phyloP scores from a whole-genome alignment of 257 asterid species.

The Datura wrightii region DNA sequence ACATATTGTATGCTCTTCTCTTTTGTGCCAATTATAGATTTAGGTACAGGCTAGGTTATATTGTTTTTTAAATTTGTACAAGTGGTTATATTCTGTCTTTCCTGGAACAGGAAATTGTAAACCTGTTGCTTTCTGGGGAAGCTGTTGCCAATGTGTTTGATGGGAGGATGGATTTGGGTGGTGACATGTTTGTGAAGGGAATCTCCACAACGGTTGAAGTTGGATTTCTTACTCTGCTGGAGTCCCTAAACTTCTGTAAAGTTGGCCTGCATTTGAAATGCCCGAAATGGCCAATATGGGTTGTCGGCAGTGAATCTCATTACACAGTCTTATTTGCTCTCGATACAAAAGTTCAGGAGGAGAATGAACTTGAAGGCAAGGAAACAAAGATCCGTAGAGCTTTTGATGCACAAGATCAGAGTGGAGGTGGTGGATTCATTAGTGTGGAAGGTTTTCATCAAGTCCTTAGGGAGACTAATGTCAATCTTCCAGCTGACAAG shows the following conservation, averaged over 20 bases:
- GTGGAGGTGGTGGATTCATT: constrained; percentile 99
- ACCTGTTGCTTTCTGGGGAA: constrained; percentile 87
- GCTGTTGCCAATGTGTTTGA: constrained; percentile 93
- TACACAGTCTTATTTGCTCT: constrained; percentile 92
- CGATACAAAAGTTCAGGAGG: constrained; percentile 83
- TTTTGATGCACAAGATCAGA: constrained; percentile 91
- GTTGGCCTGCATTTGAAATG: constrained; percentile 89
- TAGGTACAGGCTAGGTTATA: not conserved
- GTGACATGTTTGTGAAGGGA: constrained; percentile 95
- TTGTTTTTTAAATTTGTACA: not conserved
- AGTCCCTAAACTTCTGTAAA: constrained; percentile 88
- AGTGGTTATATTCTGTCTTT: constrained; percentile 15
- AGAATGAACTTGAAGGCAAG: constrained; percentile 79
- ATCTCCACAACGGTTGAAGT: constrained; percentile 84
- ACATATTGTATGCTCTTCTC: not conserved
- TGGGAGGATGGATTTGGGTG: constrained; percentile 90
- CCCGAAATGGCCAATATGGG: constrained; percentile 99
- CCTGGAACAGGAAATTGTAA: constrained; percentile 83
- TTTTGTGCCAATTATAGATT: not conserved
- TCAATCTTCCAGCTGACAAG: constrained; percentile 72
- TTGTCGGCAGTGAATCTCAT: constrained; percentile 97
- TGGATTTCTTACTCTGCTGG: constrained; percentile 92
- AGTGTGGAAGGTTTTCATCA: constrained; percentile 85
- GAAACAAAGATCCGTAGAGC: constrained; percentile 85
- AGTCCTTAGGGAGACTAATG: constrained; percentile 65